These are phyloP conservation scores for Candida multigemmis DNA, from an alignment of 805 yeast genomes.

Conservation along the genomic window DNA sequence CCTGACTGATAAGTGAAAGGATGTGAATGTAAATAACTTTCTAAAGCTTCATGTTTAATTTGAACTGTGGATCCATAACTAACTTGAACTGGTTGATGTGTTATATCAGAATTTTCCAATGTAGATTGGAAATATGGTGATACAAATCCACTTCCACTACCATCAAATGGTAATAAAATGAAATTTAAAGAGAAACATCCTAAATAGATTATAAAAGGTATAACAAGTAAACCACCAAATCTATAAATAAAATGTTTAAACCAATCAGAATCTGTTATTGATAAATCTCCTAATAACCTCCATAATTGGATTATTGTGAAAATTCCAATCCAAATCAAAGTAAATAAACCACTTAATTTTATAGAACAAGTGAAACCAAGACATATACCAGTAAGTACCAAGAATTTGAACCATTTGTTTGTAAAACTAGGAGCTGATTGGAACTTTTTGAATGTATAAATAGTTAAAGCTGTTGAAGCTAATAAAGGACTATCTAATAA, in stretches of 20 bases:
- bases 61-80: conserved; percentile 66
- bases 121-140: conserved; percentile 61
- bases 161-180: conserved; percentile 32
- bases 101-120: conserved; percentile 32
- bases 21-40: conserved; percentile 80
- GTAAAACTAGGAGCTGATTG: conserved; percentile 38
- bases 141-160: conserved; percentile 55
- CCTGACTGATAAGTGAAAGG: conserved; percentile 54
- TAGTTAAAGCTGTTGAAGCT: conserved; percentile 33
- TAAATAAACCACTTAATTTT: conserved; percentile 65
- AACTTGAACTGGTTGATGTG: conserved; percentile 50
- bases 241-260: conserved; percentile 33
- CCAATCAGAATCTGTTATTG: conserved; percentile 28
- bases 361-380: conserved; percentile 52
- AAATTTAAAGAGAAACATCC: conserved; percentile 53
- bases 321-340: conserved; percentile 54
- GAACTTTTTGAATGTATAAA: conserved; percentile 43
- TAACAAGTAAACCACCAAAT: conserved; percentile 29
- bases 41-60: conserved; percentile 59
- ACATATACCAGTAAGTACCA: conserved; percentile 40
- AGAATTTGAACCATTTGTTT: conserved; percentile 42
- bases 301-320: conserved; percentile 47
- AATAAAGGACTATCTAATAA: conserved; percentile 36
- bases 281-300: conserved; percentile 62
- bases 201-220: conserved; percentile 55